Percentiles rank a stretch among this genome's conserved stretches.
phyloP scores from a whole-genome alignment of 768 basidiomycete genomes.

The Mycena galericulata region DNA sequence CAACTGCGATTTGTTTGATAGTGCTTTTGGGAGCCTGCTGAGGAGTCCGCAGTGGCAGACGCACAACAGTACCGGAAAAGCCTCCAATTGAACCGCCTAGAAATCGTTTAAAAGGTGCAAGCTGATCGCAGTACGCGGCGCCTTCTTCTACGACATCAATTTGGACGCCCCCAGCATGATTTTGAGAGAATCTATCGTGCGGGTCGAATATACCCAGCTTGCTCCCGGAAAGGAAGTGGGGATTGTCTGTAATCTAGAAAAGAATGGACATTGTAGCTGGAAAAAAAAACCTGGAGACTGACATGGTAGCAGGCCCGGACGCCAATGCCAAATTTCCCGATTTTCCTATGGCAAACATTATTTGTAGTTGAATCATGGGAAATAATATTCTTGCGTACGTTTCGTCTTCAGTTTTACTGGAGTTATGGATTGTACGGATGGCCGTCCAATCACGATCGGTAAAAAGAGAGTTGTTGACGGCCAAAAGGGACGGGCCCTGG shows the following conservation, averaged over 20 bases:
- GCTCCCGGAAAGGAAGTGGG: constrained; percentile 42
- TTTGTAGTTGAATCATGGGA: neutral
- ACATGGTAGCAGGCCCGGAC: constrained; percentile 48
- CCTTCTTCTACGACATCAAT: constrained; percentile 23
- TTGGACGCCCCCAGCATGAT: constrained; percentile 33
- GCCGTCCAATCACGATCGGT: constrained; percentile 40
- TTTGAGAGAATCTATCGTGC: constrained; percentile 31
- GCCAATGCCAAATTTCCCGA: constrained; percentile 47
- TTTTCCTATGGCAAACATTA: constrained; percentile 37
- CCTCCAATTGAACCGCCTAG: neutral
- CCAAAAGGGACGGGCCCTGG: constrained; percentile 44
- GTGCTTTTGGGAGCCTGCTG: constrained; percentile 26
- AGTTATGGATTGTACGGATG: constrained; percentile 38
- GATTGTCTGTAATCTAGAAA: constrained; percentile 45
- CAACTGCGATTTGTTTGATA: constrained; percentile 28
- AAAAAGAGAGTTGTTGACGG: constrained; percentile 41
- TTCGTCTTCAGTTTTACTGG: constrained; percentile 40
- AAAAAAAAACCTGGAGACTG: constrained; percentile 3
- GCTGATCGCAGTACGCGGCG: constrained; percentile 35
- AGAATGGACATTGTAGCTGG: neutral
- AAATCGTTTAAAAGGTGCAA: constrained; percentile 34
- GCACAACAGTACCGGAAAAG: constrained; percentile 39
- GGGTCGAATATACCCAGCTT: constrained; percentile 46
- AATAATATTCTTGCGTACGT: constrained; percentile 17
- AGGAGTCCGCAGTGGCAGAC: constrained; percentile 43